These are phyloP conservation scores for Jamesozyma piceae DNA, from an alignment of 805 yeast species.

Conservation along the genomic window DNA sequence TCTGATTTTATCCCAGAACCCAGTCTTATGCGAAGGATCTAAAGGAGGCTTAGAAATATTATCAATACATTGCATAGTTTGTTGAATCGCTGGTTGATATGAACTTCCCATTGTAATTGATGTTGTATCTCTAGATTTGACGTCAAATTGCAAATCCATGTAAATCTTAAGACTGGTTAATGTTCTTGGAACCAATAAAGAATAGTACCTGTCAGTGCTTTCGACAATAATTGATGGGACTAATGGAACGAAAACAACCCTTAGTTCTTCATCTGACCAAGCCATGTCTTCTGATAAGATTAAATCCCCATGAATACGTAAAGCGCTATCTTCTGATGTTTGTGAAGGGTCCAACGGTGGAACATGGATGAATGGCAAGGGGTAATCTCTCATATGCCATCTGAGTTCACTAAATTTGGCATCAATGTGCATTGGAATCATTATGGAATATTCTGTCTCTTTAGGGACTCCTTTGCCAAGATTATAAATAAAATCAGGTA, in stretches of 20 bases:
- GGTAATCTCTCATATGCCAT: slow-evolving; percentile 74
- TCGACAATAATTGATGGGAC: slow-evolving; percentile 37
- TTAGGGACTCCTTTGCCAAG: slow-evolving; percentile 78
- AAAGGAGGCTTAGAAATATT: slow-evolving; percentile 82
- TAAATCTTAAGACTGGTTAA: slow-evolving; percentile 65
- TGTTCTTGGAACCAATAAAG: slow-evolving; percentile 63
- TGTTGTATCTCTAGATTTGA: slow-evolving; percentile 49
- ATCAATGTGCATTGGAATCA: slow-evolving; percentile 55
- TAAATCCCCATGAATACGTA: slow-evolving; percentile 50
- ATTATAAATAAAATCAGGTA: slow-evolving; percentile 54
- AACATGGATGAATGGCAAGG: slow-evolving; percentile 68
- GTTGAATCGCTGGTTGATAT: slow-evolving; percentile 75
- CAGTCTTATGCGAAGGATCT: slow-evolving; percentile 76
- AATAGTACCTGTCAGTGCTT: slow-evolving; percentile 37
- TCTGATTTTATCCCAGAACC: slow-evolving; percentile 88
- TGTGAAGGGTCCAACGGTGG: slow-evolving; percentile 41
- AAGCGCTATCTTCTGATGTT: slow-evolving; percentile 19
- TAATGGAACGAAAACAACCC: slow-evolving; percentile 55
- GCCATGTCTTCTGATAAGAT: slow-evolving; percentile 60
- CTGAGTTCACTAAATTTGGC: slow-evolving; percentile 52
- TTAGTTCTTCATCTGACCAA: slow-evolving; percentile 40
- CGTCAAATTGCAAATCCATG: slow-evolving; percentile 47
- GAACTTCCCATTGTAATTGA: slow-evolving; percentile 78
- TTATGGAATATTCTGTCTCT: slow-evolving; percentile 56
- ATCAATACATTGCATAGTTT: slow-evolving; percentile 66